Evolutionary conservation across 257 asterid species (phyloP).

Genomic region (Fraxinus excelsior): DNA sequence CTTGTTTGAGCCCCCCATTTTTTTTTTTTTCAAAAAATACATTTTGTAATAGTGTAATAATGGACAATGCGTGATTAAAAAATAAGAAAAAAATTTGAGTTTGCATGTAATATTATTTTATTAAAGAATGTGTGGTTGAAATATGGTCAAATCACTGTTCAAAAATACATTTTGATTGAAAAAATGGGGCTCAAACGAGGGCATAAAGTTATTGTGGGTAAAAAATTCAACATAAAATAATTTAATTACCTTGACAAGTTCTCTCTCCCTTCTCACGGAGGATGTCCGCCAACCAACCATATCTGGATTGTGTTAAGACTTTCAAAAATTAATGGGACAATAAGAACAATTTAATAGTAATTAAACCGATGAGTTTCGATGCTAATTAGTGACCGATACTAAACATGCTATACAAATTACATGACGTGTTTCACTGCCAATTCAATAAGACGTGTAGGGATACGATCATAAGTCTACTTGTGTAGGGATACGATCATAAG

Average conservation of each 20-base stretch:
- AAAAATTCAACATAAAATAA: neutral
- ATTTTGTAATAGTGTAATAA: too few relatives aligned
- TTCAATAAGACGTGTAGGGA: constrained; percentile 33
- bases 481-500: constrained; percentile 68
- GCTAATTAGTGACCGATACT: neutral
- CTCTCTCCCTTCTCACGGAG: constrained; percentile 51
- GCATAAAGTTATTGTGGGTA: neutral
- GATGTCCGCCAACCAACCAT: constrained; percentile 69
- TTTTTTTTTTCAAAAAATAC: too few relatives aligned
- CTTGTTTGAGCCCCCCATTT: too few relatives aligned
- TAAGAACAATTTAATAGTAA: constrained; percentile 18
- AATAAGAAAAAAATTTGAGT: too few relatives aligned
- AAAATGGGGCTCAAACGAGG: too few relatives aligned
- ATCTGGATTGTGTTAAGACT: constrained; percentile 39
- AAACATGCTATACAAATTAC: neutral
- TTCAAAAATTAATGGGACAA: constrained; percentile 18
- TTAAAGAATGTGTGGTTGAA: too few relatives aligned
- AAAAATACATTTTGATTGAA: too few relatives aligned
- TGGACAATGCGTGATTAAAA: too few relatives aligned
- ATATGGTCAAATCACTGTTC: too few relatives aligned
- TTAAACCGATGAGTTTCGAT: neutral
- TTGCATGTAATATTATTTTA: too few relatives aligned
- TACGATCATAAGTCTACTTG: constrained; percentile 66
- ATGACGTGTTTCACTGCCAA: neutral
- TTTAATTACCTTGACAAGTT: constrained; percentile 42